Evolutionary conservation across 1,139 yeast genomes (phyloP), one percentile per base, ranked within the genome.

Genomic region (Yamadazyma oceani): DNA sequence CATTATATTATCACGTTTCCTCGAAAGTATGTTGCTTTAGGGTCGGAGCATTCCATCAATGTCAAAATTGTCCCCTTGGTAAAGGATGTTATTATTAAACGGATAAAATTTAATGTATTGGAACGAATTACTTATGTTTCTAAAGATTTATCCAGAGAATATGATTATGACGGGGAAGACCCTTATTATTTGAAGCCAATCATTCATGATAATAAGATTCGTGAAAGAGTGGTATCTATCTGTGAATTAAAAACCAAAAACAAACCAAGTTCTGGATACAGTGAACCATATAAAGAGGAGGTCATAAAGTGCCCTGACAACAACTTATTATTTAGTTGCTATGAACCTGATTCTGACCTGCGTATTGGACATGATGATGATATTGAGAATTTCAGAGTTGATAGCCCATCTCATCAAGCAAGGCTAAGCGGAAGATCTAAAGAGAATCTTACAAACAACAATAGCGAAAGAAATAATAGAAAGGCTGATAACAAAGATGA

Each of bases 1-100:
- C 85, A 82, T 42, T 89, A 89, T 58, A 86, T 85, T 48, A 75
- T 89, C 23, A 77, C 88, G 0, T 73, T 88, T 39, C 95, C 94
- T 0, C 75, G 76, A 44, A 86, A 87, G 50, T 87, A 76, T 58
- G 79, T 87, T 5, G 71, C 90, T 0, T 66, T 88, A 36, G 90
- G 90, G 2, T 73, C 82, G 7, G 81, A 80, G 35, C 81, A 76
- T 51, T 62, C 67, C 13, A 69, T 73, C 32, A 80, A 80, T 48
- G 73, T 89, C 47, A 85, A 84, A 55, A 67, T 89, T 27, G 76
- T 83, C 1, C 96, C 96, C 0, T 54, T 87, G 42, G 80, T 78
- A 3, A 83, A 83, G 55, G 78, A 80, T 45, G 75, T 89, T 3
- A 66, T 73, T 25, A 69, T 89, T 29, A 89, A 85, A 48, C 68